Evolutionary conservation across 176 grass and related monocot species (phyloP), one percentile per base, ranked within the genome.

Genomic region (Raddia distichophylla): DNA sequence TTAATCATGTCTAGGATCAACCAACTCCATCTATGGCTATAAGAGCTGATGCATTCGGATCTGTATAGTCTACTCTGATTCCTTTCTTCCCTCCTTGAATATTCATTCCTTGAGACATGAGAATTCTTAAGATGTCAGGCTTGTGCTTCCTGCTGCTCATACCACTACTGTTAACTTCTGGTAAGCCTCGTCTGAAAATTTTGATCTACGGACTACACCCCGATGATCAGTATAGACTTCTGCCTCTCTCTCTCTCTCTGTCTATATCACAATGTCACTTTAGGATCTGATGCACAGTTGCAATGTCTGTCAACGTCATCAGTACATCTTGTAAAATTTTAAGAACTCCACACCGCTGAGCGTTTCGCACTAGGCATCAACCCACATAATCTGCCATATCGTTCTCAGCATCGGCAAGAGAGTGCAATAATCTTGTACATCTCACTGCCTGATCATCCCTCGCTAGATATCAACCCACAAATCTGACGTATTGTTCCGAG

Each of bases 101-200:
- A n/a, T 33, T 65, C n/a, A 4, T 54, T 56, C 19, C 2, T 19
- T 40, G 37, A 71, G 55, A 34, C 10, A 81, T 82, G 68, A 45
- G 15, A 3, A 4, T 11, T 3, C 54, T 72, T 44, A 73, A 62
- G 57, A 11, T 17, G 43, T 18, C 80, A 22, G 17, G 42, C 56
- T 2, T 82, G 55, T 82, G 56, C 44, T 72, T 82, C 44, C 55
- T 82, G 32, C 57, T 82, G 68, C 45, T 82, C 57, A 73, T 82
- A 69, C 57, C 55, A 16, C 43, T 53, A 27, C 45, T 73, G 5
- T 40, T 82, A 20, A 46, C 59, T 51, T 13, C 68, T 15, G 46
- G 80, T 82, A 73, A 64, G 42, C 78, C 17, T 46, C 54, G 14
- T 0, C 35, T 57, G 5, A 53, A 18, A 78, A 5, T 19, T 8